A percentile compares a stretch with the other conserved stretches of the same genome.
These are phyloP conservation scores for Pichia membranifaciens DNA, from an alignment of 805 yeast genomes.

Conservation along the genomic window DNA sequence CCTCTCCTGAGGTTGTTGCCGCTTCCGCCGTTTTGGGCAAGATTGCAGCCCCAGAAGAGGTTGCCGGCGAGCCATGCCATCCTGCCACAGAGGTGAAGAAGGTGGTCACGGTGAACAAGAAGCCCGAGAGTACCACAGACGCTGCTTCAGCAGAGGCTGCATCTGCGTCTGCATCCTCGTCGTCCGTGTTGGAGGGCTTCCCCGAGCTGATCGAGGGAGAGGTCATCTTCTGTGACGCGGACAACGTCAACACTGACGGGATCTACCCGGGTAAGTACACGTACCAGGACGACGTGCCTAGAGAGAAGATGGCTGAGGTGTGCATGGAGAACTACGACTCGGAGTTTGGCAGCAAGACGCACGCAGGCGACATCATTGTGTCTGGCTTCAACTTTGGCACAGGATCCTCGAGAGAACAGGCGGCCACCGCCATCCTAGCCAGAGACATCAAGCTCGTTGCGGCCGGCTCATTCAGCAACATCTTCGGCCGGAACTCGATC, in stretches of 20 bases:
- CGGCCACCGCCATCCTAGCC: constrained; percentile 96
- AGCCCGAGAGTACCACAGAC: constrained; percentile 15
- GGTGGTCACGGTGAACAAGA: constrained; percentile 31
- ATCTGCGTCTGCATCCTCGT: constrained; percentile 36
- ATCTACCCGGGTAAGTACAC: constrained; percentile 99
- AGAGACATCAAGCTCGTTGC: constrained; percentile 89
- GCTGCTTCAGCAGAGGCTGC: constrained; percentile 11
- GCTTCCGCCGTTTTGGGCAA: constrained; percentile 96
- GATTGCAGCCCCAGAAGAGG: constrained; percentile 88
- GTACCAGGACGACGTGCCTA: constrained; percentile 93
- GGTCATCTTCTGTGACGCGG: constrained; percentile 92
- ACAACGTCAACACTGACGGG: constrained; percentile 95
- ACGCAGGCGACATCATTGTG: constrained; percentile 78
- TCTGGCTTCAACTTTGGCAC: constrained; percentile 97
- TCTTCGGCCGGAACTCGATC: constrained; percentile 91
- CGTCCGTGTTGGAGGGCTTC: constrained; percentile 84
- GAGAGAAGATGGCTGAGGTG: constrained; percentile 96
- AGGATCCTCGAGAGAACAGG: constrained; percentile 98
- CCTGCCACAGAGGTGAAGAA: constrained; percentile 45
- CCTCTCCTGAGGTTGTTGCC: constrained; percentile 97
- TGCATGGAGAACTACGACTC: constrained; percentile 98
- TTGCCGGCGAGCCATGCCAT: constrained; percentile 51
- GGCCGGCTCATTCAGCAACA: constrained; percentile 96
- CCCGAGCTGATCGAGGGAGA: constrained; percentile 89
- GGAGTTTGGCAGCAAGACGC: constrained; percentile 75